These are phyloP conservation scores for Gyromitra esculenta DNA, from an alignment of 2,329 filamentous ascomycete genomes.

Conservation along the genomic window DNA sequence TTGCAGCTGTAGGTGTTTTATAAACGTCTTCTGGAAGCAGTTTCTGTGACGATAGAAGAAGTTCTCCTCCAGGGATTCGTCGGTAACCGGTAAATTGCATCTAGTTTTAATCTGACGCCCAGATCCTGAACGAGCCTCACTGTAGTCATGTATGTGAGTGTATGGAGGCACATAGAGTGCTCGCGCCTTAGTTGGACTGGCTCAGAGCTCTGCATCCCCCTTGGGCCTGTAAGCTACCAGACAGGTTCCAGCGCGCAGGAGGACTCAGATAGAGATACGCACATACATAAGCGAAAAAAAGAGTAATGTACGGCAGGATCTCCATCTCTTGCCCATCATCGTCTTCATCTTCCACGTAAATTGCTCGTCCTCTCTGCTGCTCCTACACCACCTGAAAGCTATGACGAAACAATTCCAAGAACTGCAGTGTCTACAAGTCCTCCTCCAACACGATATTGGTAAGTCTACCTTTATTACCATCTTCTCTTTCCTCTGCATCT, in stretches of 20 bases:
- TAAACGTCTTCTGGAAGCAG: conserved; percentile 43
- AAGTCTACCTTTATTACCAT: conserved; percentile 31
- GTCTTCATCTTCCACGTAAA: conserved; percentile 19
- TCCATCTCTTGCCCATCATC: conserved; percentile 13
- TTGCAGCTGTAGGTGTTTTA: conserved; percentile 20
- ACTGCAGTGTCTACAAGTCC: conserved; percentile 50
- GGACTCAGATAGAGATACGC: conserved; percentile 37
- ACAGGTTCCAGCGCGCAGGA: conserved; percentile 33
- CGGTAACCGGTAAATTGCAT: conserved; percentile 10
- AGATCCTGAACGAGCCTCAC: conserved; percentile 31
- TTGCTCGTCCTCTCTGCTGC: conserved; percentile 25
- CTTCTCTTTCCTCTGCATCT: conserved; percentile 10
- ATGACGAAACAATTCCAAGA: conserved; percentile 52
- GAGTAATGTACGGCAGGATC: conserved; percentile 32
- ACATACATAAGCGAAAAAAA: conserved; percentile 48
- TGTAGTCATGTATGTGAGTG: neutral
- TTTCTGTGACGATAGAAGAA: conserved; percentile 17
- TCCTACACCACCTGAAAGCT: conserved; percentile 33
- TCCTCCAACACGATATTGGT: conserved; percentile 51
- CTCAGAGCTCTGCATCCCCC: conserved; percentile 24
- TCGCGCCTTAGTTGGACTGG: conserved; percentile 33
- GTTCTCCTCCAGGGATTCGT: conserved; percentile 19
- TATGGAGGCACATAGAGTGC: neutral
- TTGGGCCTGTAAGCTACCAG: conserved; percentile 42
- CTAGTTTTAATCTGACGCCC: conserved; percentile 21